Percentiles rank a stretch among this genome's conserved stretches.
phyloP scores from a whole-genome alignment of 768 basidiomycete species.

The Hygrophorus russula region DNA sequence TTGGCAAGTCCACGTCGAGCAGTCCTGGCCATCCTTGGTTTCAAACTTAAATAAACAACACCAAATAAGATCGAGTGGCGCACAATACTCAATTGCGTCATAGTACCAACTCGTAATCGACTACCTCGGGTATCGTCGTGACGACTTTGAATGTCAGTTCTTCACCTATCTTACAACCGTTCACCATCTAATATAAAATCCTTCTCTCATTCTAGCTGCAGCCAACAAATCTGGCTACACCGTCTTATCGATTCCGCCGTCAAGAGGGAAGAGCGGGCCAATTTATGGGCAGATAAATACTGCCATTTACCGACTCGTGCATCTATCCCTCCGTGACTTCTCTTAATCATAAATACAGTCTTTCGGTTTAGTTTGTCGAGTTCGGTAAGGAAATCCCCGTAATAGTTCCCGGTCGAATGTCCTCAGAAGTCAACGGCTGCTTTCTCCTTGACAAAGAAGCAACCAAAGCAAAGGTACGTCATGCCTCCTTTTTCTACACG shows the following conservation, averaged over 20 bases:
- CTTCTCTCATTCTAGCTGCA: constrained; percentile 88
- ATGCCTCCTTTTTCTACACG: constrained; percentile 1
- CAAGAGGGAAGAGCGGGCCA: constrained; percentile 60
- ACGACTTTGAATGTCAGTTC: constrained; percentile 80
- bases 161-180: constrained; percentile 5
- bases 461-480: constrained; percentile 72
- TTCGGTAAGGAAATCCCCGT: constrained; percentile 93
- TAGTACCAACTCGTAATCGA: no score
- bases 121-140: constrained; percentile 84
- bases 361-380: constrained; percentile 69
- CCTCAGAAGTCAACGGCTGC: constrained; percentile 97
- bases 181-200: constrained; percentile 41
- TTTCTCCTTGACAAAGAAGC: constrained; percentile 93
- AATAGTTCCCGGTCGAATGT: constrained; percentile 97
- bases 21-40: no score
- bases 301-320: constrained; percentile 83
- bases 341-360: background rate
- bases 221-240: constrained; percentile 84
- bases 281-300: constrained; percentile 64
- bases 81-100: no score
- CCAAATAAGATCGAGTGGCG: no score
- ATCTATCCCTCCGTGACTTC: constrained; percentile 14
- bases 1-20: no score
- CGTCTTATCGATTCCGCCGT: constrained; percentile 71
- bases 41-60: no score